phyloP scores from a whole-genome alignment of 208 protist genomes.

The Acanthamoeba royreba region DNA sequence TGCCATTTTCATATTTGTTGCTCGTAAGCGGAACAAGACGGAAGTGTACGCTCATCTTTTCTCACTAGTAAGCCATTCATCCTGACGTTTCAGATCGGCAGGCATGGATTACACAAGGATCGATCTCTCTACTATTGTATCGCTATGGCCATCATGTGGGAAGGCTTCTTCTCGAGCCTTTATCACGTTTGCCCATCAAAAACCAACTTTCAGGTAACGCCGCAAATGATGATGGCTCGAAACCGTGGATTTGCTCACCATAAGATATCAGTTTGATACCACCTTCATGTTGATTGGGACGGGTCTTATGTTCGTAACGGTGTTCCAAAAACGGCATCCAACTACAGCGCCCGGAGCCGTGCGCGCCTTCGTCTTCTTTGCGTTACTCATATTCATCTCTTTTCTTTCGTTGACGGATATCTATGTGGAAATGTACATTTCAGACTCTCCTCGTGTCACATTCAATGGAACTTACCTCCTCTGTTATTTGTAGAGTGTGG shows the following conservation, averaged over 20 bases:
- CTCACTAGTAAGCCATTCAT: neutral
- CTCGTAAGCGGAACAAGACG: neutral
- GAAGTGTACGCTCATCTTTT: neutral
- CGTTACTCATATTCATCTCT: neutral
- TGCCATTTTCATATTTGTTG: neutral
- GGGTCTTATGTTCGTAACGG: neutral
- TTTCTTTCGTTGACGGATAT: neutral
- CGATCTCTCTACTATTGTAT: constrained; percentile 6
- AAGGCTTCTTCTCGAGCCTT: constrained; percentile 4
- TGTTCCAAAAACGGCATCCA: constrained; percentile 39
- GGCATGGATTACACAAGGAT: neutral
- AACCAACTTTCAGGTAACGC: neutral
- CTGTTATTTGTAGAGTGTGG: neutral
- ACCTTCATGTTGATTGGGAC: constrained; percentile 34
- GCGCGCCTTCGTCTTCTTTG: constrained; percentile 7
- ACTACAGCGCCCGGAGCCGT: neutral
- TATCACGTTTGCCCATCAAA: constrained; percentile 31
- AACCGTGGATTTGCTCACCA: too few relatives aligned
- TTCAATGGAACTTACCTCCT: neutral
- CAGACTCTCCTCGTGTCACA: neutral
- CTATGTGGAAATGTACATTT: neutral
- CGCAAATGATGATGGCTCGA: too few relatives aligned
- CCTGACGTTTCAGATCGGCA: neutral
- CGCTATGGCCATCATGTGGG: constrained; percentile 2
- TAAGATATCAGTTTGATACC: constrained; percentile 44